Conservation (phyloP, 1,284 basidiomycete genomes). For the Takashimella koratensis region DNA sequence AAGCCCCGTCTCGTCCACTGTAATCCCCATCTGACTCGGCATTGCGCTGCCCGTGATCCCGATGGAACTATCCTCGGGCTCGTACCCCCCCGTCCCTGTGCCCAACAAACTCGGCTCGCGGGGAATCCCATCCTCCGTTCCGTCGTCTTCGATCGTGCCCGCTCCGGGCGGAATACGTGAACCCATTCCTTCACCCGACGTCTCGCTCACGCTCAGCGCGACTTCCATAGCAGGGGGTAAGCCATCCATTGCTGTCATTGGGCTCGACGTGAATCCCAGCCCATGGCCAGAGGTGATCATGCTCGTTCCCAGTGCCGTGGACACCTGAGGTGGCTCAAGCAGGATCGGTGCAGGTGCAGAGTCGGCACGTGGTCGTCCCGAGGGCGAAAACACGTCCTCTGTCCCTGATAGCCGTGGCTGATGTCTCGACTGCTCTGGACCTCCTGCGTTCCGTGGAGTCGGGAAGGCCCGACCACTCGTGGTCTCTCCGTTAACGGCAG, state of each 20-base stretch:
- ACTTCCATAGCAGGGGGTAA: not conserved
- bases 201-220: conserved; percentile 22
- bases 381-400: conserved; percentile 29
- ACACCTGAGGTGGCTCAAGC: conserved; percentile 3
- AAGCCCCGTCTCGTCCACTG: conserved; percentile 14
- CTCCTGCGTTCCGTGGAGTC: not conserved
- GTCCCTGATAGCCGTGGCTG: not conserved
- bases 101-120: not conserved
- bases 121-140: not conserved
- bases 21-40: conserved; percentile 21
- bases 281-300: conserved; percentile 27
- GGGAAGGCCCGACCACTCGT: not conserved
- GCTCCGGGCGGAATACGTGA: not conserved
- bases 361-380: conserved; percentile 34
- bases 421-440: not conserved
- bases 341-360: conserved; percentile 36
- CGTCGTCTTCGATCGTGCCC: not conserved
- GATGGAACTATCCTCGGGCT: conserved; percentile 42
- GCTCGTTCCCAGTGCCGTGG: conserved; percentile 14
- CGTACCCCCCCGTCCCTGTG: conserved; percentile 57
- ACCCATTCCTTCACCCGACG: conserved; percentile 7
- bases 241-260: not conserved
- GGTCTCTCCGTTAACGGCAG: not conserved
- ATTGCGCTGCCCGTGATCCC: conserved; percentile 16
- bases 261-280: conserved; percentile 8